Percentiles rank a stretch among this genome's conserved stretches.
Conservation (phyloP, 2,329 filamentous ascomycete genomes). For the Dactylellina haptotyla region DNA sequence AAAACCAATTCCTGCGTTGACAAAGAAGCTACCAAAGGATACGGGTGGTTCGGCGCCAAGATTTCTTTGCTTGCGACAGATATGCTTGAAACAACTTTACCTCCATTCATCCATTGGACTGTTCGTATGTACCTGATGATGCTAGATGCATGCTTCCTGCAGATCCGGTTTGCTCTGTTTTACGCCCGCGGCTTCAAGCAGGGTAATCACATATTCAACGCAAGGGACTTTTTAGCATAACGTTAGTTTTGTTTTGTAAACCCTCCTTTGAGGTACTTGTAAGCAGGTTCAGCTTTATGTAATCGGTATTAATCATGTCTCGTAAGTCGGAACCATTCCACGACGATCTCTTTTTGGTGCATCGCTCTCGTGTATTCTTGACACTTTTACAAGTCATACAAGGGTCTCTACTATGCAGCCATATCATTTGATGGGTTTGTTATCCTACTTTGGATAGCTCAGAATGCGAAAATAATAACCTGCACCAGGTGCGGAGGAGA, state of each 20-base stretch:
- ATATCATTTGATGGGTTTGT: too few species aligned
- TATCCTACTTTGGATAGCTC: too few species aligned
- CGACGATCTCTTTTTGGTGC: neutral
- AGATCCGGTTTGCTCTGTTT: slow-evolving; percentile 23
- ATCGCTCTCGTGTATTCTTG: neutral
- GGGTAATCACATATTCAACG: slow-evolving; percentile 1
- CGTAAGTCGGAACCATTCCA: slow-evolving; percentile 18
- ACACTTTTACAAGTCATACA: neutral
- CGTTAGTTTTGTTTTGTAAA: slow-evolving; percentile 1
- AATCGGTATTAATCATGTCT: slow-evolving; percentile 43
- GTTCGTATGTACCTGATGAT: too few species aligned
- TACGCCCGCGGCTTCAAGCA: neutral
- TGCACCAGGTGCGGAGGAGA: slow-evolving; percentile 10
- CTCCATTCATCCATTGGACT: too few species aligned
- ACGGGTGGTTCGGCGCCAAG: too few species aligned
- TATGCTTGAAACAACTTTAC: too few species aligned
- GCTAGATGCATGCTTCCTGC: too few species aligned
- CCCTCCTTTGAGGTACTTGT: neutral
- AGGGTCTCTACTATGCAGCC: neutral
- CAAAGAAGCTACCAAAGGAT: too few species aligned
- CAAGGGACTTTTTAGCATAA: slow-evolving; percentile 26
- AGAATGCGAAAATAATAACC: slow-evolving; percentile 17
- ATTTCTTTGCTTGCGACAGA: too few species aligned
- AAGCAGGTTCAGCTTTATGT: slow-evolving; percentile 10
- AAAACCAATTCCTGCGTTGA: too few species aligned